Evolutionary conservation across 352 stramenopile species (phyloP).

Genomic region (Achlya hypogyna): DNA sequence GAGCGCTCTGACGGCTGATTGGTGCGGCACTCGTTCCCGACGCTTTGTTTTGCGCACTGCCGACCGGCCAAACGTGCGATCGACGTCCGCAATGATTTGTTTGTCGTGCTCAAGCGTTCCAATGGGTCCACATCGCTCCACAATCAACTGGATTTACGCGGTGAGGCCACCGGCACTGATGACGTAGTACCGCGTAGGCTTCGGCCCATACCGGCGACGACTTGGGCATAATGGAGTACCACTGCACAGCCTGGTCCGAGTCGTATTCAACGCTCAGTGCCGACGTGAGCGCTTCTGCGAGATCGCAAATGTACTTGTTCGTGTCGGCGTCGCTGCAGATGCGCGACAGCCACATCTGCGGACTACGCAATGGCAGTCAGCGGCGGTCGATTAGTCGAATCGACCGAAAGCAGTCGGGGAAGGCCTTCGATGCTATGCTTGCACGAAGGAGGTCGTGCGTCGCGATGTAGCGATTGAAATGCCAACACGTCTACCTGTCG

Average conservation of each 20-base stretch:
- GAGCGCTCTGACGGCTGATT: not conserved
- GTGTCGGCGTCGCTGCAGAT: conserved; percentile 21
- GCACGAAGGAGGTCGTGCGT: not conserved
- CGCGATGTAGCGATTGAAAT: not conserved
- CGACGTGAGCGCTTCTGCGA: conserved; percentile 41
- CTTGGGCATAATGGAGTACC: conserved; percentile 19
- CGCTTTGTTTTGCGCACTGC: conserved; percentile 31
- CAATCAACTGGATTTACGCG: conserved; percentile 25
- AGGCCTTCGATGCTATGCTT: not conserved
- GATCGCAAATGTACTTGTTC: conserved; percentile 28
- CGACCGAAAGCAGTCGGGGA: not conserved
- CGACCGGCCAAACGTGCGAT: conserved; percentile 56
- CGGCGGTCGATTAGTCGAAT: not conserved
- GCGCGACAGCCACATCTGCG: conserved; percentile 15
- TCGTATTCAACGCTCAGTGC: conserved; percentile 25
- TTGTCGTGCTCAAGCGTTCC: conserved; percentile 40
- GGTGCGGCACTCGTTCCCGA: not conserved
- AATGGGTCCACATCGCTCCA: conserved; percentile 29
- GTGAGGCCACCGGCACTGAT: not conserved
- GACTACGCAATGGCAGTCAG: not conserved
- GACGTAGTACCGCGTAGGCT: conserved; percentile 28
- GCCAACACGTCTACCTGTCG: not conserved
- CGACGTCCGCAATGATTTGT: conserved; percentile 60
- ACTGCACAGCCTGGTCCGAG: conserved; percentile 16
- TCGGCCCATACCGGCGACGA: conserved; percentile 23